These are phyloP conservation scores for Populus hybrid DNA, from an alignment of 441 rosid species.

Conservation along the genomic window DNA sequence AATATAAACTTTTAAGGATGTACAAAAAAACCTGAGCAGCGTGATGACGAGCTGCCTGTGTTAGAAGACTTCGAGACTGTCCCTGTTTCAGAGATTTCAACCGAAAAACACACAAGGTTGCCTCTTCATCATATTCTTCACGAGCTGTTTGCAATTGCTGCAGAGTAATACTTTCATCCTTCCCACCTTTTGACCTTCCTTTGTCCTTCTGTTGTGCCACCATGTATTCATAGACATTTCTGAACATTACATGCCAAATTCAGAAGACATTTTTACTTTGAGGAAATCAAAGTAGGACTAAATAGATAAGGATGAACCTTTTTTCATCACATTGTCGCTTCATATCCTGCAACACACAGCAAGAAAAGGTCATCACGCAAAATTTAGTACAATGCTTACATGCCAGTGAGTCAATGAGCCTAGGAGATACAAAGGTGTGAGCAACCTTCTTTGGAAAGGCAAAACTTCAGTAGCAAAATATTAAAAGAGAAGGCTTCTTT, in stretches of 20 bases:
- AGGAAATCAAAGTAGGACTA: slow-evolving; percentile 18
- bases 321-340: slow-evolving; percentile 96
- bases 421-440: not conserved
- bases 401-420: not conserved
- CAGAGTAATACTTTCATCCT: slow-evolving; percentile 53
- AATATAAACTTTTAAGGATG: slow-evolving; percentile 1
- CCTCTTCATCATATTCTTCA: slow-evolving; percentile 77
- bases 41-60: slow-evolving; percentile 95
- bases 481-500: not conserved
- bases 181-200: slow-evolving; percentile 72
- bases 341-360: slow-evolving; percentile 75
- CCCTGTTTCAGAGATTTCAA: slow-evolving; percentile 93
- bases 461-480: not conserved
- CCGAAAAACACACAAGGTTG: slow-evolving; percentile 80
- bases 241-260: slow-evolving; percentile 39
- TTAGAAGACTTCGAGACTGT: slow-evolving; percentile 87
- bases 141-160: slow-evolving; percentile 72
- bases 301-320: slow-evolving; percentile 47
- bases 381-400: slow-evolving; percentile 2
- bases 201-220: slow-evolving; percentile 75
- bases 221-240: slow-evolving; percentile 77
- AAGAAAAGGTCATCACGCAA: slow-evolving; percentile 20
- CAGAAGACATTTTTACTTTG: slow-evolving; percentile 22
- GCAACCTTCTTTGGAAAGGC: not conserved
- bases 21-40: slow-evolving; percentile 80